phyloP scores from a whole-genome alignment of 306 rosid genomes.

The Coriaria nepalensis region DNA sequence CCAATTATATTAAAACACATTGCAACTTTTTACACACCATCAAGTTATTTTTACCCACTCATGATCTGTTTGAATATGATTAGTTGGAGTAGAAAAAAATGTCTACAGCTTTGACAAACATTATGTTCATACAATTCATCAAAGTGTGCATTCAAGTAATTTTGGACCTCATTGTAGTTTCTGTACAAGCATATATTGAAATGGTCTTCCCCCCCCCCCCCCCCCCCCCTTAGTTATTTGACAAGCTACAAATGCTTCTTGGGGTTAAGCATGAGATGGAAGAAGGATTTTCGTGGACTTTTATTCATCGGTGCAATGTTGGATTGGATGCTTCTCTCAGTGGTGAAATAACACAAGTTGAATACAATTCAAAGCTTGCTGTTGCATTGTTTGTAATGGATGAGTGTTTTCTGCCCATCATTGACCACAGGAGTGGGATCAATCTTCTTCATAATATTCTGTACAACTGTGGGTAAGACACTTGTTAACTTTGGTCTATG shows the following conservation, averaged over 20 bases:
- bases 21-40: too few relatives aligned
- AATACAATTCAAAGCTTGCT: constrained; percentile 78
- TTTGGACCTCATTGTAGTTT: constrained; percentile 9
- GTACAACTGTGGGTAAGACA: constrained; percentile 71
- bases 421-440: constrained; percentile 80
- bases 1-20: too few relatives aligned
- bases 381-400: constrained; percentile 76
- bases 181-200: not conserved
- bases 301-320: constrained; percentile 49
- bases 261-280: constrained; percentile 69
- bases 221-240: constrained; percentile 40
- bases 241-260: constrained; percentile 52
- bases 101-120: too few relatives aligned
- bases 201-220: constrained; percentile 25
- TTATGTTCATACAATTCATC: too few relatives aligned
- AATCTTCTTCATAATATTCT: constrained; percentile 74
- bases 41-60: too few relatives aligned
- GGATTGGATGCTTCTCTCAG: constrained; percentile 33
- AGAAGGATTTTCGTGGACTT: constrained; percentile 81
- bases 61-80: too few relatives aligned
- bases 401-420: constrained; percentile 85
- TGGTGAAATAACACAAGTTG: constrained; percentile 31
- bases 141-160: not conserved
- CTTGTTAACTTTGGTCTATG: constrained; percentile 3
- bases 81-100: too few relatives aligned